Evolutionary conservation across 768 basidiomycete genomes (phyloP).

Genomic region (Trametes meyenii): DNA sequence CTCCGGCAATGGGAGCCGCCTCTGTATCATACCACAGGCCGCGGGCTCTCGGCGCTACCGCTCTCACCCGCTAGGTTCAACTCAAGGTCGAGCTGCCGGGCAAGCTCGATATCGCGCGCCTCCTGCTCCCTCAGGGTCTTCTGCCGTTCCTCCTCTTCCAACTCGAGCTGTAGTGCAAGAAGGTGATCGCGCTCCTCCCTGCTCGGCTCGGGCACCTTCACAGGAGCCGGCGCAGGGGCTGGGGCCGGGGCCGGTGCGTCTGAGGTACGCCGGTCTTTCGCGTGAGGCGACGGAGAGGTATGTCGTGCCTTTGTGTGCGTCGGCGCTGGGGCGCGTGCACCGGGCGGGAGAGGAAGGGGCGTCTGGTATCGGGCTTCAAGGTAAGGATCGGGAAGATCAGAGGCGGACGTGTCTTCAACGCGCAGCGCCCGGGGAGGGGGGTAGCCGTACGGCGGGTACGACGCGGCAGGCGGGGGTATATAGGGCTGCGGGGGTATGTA

Average conservation of each 20-base stretch:
- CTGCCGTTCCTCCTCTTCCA: constrained; percentile 49
- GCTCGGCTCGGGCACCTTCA: constrained; percentile 2
- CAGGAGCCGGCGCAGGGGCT: background rate
- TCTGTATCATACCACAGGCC: background rate
- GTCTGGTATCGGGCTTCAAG: constrained; percentile 51
- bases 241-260: background rate
- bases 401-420: background rate
- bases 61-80: constrained; percentile 42
- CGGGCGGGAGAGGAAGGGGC: constrained; percentile 54
- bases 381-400: constrained; percentile 46
- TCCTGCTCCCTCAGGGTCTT: constrained; percentile 39
- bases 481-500: background rate
- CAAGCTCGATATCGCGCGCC: constrained; percentile 49
- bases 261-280: background rate
- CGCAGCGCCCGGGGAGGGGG: constrained; percentile 20
- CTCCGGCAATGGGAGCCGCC: constrained; percentile 1
- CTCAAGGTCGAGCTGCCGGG: constrained; percentile 55
- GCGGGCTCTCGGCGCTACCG: background rate
- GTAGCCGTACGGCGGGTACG: background rate
- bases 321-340: constrained; percentile 22
- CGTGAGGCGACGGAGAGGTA: background rate
- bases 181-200: constrained; percentile 26
- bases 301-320: background rate
- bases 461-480: background rate
- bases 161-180: constrained; percentile 25